These are phyloP conservation scores for Inga oerstediana DNA, from an alignment of 306 rosid genomes.

Conservation along the genomic window DNA sequence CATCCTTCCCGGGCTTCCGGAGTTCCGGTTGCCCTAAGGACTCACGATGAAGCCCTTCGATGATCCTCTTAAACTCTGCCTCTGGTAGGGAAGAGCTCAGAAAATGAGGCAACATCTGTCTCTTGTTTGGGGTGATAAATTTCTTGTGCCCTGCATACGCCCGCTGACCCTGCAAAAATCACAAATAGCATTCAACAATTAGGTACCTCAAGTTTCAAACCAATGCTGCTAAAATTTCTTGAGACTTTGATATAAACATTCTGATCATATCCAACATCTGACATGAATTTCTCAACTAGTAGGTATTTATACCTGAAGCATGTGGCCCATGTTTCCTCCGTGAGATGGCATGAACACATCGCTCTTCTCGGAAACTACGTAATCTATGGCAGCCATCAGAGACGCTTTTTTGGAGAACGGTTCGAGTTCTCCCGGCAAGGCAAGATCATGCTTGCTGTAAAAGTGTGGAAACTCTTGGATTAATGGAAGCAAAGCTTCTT, in stretches of 20 bases:
- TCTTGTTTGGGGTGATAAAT: slow-evolving; percentile 91
- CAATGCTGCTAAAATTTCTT: background rate
- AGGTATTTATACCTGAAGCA: slow-evolving; percentile 66
- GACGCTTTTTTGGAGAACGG: slow-evolving; percentile 80
- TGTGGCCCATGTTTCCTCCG: slow-evolving; percentile 99
- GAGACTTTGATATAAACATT: background rate
- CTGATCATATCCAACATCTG: background rate
- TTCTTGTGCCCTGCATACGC: slow-evolving; percentile 93
- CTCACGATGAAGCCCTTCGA: slow-evolving; percentile 70
- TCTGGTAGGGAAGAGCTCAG: slow-evolving; percentile 68
- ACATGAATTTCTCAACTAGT: background rate
- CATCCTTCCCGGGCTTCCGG: slow-evolving; percentile 72
- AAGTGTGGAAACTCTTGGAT: slow-evolving; percentile 62
- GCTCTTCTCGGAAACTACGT: slow-evolving; percentile 81
- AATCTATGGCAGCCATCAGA: slow-evolving; percentile 93
- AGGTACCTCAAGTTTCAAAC: slow-evolving; percentile 1
- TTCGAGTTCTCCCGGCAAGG: slow-evolving; percentile 71
- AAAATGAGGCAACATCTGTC: slow-evolving; percentile 87
- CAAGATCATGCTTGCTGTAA: slow-evolving; percentile 84
- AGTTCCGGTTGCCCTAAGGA: slow-evolving; percentile 88
- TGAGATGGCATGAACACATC: slow-evolving; percentile 99
- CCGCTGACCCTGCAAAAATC: slow-evolving; percentile 73
- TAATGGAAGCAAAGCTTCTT: slow-evolving; percentile 80
- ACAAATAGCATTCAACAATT: slow-evolving; percentile 14
- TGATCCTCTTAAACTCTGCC: slow-evolving; percentile 66